Percentiles rank a stretch among this genome's conserved stretches.
These are phyloP conservation scores for Lepidium sativum DNA, from an alignment of 345 rosid species.

Conservation along the genomic window DNA sequence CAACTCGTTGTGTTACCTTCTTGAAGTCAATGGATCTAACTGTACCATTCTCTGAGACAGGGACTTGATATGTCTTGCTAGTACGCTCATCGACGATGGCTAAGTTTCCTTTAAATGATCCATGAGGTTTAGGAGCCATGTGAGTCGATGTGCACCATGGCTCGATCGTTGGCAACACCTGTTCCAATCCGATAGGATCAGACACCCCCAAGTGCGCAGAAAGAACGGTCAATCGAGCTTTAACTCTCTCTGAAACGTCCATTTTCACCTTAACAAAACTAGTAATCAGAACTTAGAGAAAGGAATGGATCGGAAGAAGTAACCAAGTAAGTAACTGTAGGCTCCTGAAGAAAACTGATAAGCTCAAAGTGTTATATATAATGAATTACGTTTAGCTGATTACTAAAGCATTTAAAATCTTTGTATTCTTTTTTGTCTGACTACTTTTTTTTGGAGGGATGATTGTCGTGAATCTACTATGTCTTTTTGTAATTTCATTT, in stretches of 20 bases:
- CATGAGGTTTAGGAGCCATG: constrained; percentile 18
- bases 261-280: not conserved
- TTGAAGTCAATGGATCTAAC: constrained; percentile 65
- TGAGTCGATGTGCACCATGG: constrained; percentile 44
- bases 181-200: not conserved
- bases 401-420: too few species aligned
- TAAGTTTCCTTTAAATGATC: constrained; percentile 44
- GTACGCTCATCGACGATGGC: constrained; percentile 67
- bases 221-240: constrained; percentile 58
- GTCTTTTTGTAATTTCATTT: too few species aligned
- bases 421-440: too few species aligned
- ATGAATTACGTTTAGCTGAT: not conserved
- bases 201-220: constrained; percentile 45
- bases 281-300: not conserved
- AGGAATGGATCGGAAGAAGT: not conserved
- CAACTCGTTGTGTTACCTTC: constrained; percentile 37
- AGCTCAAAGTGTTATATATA: not conserved
- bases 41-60: constrained; percentile 57
- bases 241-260: constrained; percentile 19
- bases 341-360: not conserved
- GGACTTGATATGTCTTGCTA: constrained; percentile 50
- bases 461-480: not conserved
- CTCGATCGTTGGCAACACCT: constrained; percentile 24
- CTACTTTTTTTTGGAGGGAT: not conserved
- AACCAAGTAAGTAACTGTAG: not conserved